Conservation (phyloP, 805 yeast genomes). For the Wickerhamiella spandovensis region DNA sequence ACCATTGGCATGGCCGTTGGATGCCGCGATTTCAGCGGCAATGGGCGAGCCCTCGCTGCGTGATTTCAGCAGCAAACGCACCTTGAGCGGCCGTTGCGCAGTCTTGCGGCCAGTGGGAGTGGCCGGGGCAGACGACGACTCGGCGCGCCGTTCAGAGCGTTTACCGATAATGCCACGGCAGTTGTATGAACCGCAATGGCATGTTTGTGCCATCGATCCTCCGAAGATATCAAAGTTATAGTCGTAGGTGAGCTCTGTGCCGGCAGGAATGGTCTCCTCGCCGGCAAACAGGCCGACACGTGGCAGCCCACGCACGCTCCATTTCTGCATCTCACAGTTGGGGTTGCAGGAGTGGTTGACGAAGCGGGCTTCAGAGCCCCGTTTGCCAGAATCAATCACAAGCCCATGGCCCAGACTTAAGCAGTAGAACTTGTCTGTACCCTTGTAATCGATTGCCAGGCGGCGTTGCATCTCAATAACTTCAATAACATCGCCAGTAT, state of each 20-base stretch:
- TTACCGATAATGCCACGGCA: conserved; percentile 29
- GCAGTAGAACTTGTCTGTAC: conserved; percentile 28
- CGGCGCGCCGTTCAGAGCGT: conserved; percentile 1
- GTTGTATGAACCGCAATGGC: conserved; percentile 31
- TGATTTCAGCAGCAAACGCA: neutral
- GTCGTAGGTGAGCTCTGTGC: conserved; percentile 36
- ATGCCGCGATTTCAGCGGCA: neutral
- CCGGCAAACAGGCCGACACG: conserved; percentile 36
- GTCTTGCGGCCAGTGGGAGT: neutral
- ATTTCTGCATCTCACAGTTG: conserved; percentile 36
- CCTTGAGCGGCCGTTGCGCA: neutral
- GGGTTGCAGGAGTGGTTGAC: conserved; percentile 40
- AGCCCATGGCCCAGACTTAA: conserved; percentile 31
- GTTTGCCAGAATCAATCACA: conserved; percentile 32
- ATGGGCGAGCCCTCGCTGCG: neutral
- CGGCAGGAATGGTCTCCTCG: conserved; percentile 25
- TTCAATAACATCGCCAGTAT: conserved; percentile 37
- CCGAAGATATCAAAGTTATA: conserved; percentile 36
- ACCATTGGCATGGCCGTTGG: neutral
- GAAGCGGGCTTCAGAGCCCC: conserved; percentile 38
- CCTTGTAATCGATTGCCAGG: conserved; percentile 25
- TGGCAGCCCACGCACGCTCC: conserved; percentile 34
- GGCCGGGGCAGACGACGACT: neutral
- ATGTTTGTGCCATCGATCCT: conserved; percentile 31
- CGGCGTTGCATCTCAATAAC: conserved; percentile 29